Evolutionary conservation across 2,329 filamentous ascomycete species (phyloP).

Genomic region (Dothistroma pini): DNA sequence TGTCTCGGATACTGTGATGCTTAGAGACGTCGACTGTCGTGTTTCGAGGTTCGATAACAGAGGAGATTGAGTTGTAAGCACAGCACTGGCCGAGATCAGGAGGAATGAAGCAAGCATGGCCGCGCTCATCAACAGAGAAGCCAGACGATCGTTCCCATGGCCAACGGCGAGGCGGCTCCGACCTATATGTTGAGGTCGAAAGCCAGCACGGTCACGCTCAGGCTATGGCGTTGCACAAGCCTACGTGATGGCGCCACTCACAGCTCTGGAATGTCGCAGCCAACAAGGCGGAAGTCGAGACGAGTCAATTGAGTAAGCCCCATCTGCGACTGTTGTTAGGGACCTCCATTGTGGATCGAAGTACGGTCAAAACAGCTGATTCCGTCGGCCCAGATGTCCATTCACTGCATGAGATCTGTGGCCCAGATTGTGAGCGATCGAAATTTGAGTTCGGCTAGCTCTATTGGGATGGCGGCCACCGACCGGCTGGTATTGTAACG

Average conservation of each 20-base stretch:
- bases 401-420: neutral
- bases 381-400: neutral
- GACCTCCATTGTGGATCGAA: too few relatives aligned
- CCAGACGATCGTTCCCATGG: neutral
- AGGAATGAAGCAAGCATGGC: constrained; percentile 9
- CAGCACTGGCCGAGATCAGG: constrained; percentile 7
- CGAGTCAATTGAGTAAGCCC: too few relatives aligned
- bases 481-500: neutral
- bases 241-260: neutral
- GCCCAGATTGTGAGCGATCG: neutral
- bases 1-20: constrained; percentile 4
- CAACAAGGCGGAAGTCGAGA: neutral
- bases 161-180: neutral
- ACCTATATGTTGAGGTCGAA: neutral
- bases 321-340: too few relatives aligned
- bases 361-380: neutral
- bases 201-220: neutral
- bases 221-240: neutral
- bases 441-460: neutral
- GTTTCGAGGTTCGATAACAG: constrained; percentile 1
- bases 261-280: neutral
- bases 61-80: constrained; percentile 7
- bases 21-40: neutral
- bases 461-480: neutral
- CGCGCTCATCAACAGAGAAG: neutral